Conservation (phyloP, 306 rosid genomes). For the Vigna reflexopilosa region DNA sequence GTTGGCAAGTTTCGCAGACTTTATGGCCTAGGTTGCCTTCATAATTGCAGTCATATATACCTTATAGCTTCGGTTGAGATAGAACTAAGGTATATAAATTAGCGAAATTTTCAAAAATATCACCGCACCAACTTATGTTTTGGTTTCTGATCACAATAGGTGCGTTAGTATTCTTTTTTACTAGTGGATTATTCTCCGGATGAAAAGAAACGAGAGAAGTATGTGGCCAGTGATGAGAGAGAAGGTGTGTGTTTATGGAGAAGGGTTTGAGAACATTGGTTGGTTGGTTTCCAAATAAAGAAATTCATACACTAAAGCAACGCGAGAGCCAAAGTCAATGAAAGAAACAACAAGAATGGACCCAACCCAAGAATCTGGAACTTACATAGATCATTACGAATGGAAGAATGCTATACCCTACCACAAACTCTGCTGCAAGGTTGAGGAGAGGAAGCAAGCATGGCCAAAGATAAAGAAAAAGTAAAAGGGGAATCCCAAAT, state of each 20-base stretch:
- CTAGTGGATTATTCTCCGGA: no score
- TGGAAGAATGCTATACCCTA: conserved; percentile 43
- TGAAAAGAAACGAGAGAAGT: no score
- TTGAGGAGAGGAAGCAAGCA: conserved; percentile 25
- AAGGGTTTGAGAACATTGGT: background rate
- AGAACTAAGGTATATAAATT: no score
- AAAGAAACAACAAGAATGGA: conserved; percentile 47
- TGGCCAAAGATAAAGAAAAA: conserved; percentile 37
- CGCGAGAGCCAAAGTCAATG: conserved; percentile 27
- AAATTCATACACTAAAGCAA: conserved; percentile 29
- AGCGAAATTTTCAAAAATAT: no score
- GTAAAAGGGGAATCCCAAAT: conserved; percentile 32
- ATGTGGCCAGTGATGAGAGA: background rate
- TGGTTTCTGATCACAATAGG: no score
- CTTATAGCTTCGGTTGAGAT: no score
- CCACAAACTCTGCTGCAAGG: conserved; percentile 31
- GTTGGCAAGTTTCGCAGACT: no score
- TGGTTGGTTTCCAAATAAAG: conserved; percentile 33
- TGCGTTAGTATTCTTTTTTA: no score
- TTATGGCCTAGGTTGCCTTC: no score
- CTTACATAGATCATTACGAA: conserved; percentile 48
- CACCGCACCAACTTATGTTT: no score
- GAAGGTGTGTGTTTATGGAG: background rate
- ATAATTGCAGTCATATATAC: fast-evolving
- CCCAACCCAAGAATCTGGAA: conserved; percentile 50